phyloP scores from a whole-genome alignment of 768 basidiomycete genomes.

The Solioccasus polychromus region DNA sequence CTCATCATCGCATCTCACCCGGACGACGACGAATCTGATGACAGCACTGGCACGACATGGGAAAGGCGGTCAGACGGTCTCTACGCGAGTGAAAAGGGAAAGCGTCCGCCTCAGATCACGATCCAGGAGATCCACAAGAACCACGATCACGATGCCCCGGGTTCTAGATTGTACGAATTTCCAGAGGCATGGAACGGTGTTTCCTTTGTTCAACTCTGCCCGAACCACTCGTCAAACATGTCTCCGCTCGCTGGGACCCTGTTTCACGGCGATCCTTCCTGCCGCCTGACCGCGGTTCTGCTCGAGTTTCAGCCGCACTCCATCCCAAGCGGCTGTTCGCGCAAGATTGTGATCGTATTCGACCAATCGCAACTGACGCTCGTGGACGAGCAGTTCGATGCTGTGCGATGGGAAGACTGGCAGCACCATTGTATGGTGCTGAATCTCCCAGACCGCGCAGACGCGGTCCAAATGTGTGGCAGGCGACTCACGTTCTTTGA shows the following conservation, averaged over 20 bases:
- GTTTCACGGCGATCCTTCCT: conserved; percentile 56
- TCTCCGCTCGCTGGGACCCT: conserved; percentile 41
- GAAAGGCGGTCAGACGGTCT: conserved; percentile 31
- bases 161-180: conserved; percentile 44
- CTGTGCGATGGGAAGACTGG: conserved; percentile 57
- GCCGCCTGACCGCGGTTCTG: conserved; percentile 42
- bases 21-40: conserved; percentile 33
- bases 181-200: conserved; percentile 48
- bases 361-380: conserved; percentile 50
- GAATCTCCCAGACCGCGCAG: conserved; percentile 31
- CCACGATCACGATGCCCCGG: conserved; percentile 8
- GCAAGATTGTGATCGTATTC: conserved; percentile 50
- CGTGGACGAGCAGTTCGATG: conserved; percentile 41
- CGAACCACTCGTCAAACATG: conserved; percentile 44
- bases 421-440: conserved; percentile 36
- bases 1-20: conserved; percentile 28
- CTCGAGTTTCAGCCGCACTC: conserved; percentile 43
- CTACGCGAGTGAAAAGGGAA: conserved; percentile 29
- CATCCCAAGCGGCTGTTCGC: conserved; percentile 32
- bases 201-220: conserved; percentile 45
- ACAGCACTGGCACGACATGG: conserved; percentile 27
- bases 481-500: conserved; percentile 33
- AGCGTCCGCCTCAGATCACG: conserved; percentile 29
- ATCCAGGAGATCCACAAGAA: conserved; percentile 21
- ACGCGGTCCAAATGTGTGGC: conserved; percentile 29